Base-by-base conservation (phyloP, 108 stramenopile species). In the Pseudonitzschia delicatissima region DNA sequence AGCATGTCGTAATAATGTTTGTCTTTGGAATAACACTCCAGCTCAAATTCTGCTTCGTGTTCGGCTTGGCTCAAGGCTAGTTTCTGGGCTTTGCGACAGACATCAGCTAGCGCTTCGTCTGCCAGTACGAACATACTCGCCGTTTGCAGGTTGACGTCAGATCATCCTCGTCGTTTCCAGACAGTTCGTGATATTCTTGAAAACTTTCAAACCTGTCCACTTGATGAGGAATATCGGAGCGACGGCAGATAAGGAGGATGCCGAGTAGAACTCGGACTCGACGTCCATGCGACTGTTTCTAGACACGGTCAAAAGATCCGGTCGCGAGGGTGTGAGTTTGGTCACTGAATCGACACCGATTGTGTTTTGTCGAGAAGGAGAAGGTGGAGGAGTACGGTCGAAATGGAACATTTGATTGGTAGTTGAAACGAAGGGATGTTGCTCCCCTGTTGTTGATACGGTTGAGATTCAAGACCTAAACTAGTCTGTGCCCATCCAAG, bases 1-100 rank as follows among this genome's bases (percentile, higher is more conserved):
- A 92, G 47, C 31, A 74, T 62, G 48, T 82, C 84, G 60, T 92
- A 92, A 50, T 87, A 88, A 9, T 74, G 69, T 37, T 85, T 82
- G 49, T 92, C 87, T 42, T 73, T 66, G 9, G 82, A 72, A 31
- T 82, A 55, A 32, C 73, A 68, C 35, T 45, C 78, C 15, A 92
- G 57, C 50, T 88, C 78, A 9, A 68, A 48, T 57, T 87, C 86
- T 5, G 91, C 91, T 36, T 84, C 77, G 8, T 67, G 25, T 57
- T 84, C 83, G 11, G 50, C 45, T 4, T 27, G 34, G n/a, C 69
- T 77, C 51, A 84, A 42, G 3, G 21, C 51, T 9, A 74, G 35
- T 1, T 64, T 36, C 45, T 68, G 67, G 39, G 80, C 78, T 20
- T 72, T 67, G 25, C 47, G 28, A 33, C 82, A 85, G 35, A 84